Evolutionary conservation across 2,329 filamentous ascomycete species (phyloP).

Genomic region (Rachicladosporium sp.): DNA sequence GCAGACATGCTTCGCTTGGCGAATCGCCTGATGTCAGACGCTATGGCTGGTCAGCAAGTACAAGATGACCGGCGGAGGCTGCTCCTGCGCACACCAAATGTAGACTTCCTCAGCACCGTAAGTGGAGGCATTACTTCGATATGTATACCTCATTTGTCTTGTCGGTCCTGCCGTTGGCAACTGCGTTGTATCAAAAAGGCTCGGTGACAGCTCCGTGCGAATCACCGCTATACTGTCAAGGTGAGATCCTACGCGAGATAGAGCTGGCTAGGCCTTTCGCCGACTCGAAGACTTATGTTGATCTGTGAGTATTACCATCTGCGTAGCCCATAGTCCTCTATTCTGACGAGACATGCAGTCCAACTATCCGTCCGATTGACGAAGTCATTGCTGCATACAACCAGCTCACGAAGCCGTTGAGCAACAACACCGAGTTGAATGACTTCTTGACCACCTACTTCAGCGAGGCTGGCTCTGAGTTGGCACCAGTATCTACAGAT

Average conservation of each 20-base stretch:
- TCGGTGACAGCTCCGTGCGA: constrained; percentile 52
- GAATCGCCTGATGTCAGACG: too few species aligned
- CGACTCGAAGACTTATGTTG: constrained; percentile 61
- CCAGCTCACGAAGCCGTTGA: constrained; percentile 46
- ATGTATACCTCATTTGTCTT: constrained; percentile 3
- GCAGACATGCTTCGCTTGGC: too few species aligned
- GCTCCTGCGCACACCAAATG: background rate
- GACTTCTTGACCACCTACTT: constrained; percentile 53
- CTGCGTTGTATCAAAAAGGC: constrained; percentile 47
- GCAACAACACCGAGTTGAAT: constrained; percentile 50
- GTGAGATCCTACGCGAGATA: constrained; percentile 49
- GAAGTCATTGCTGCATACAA: constrained; percentile 51
- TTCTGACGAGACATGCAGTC: constrained; percentile 30
- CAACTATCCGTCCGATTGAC: constrained; percentile 45
- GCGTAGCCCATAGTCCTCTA: constrained; percentile 2
- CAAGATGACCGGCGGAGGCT: background rate
- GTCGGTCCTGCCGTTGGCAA: constrained; percentile 5
- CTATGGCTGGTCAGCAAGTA: background rate
- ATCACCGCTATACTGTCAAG: constrained; percentile 55
- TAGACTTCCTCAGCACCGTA: background rate
- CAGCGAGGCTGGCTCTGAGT: constrained; percentile 50
- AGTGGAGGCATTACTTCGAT: background rate
- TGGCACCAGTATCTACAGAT: constrained; percentile 40
- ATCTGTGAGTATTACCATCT: constrained; percentile 23
- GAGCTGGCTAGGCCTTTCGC: constrained; percentile 51